Evolutionary conservation across 345 rosid genomes (phyloP).

Genomic region (Melastoma malabathricum): DNA sequence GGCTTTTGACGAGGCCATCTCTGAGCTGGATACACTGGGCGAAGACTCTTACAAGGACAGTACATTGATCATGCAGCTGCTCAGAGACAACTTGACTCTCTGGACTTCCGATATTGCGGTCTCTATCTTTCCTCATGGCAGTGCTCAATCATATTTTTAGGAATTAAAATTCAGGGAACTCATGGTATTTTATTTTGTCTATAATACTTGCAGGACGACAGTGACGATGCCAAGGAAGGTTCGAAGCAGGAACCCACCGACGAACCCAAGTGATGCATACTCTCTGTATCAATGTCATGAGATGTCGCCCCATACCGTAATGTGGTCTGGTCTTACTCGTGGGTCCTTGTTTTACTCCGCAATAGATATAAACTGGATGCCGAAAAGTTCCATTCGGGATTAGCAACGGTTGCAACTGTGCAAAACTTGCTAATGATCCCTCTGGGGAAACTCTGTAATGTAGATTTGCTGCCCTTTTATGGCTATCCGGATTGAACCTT

Average conservation of each 20-base stretch:
- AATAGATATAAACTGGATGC: no score
- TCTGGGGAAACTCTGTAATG: no score
- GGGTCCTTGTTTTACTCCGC: no score
- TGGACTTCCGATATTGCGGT: constrained; percentile 97
- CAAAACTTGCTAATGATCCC: no score
- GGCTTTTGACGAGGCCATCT: constrained; percentile 98
- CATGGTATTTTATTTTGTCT: not conserved
- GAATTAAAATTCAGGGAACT: not conserved
- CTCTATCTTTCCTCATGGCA: not conserved
- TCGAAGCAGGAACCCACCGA: constrained; percentile 57
- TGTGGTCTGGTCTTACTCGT: no score
- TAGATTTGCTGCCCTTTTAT: no score
- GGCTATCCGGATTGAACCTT: no score
- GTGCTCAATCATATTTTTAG: not conserved
- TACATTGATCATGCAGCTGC: constrained; percentile 95
- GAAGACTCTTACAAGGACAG: constrained; percentile 99
- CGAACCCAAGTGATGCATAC: constrained; percentile 2
- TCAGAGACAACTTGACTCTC: constrained; percentile 87
- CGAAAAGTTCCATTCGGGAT: no score
- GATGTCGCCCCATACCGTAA: no score
- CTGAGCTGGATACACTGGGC: constrained; percentile 90
- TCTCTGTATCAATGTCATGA: no score
- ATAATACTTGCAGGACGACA: constrained; percentile 34
- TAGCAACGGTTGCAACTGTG: no score
- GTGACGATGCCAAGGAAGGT: constrained; percentile 83